Conservation (phyloP, 2,329 filamentous ascomycete genomes). For the Aspergillus sp. region DNA sequence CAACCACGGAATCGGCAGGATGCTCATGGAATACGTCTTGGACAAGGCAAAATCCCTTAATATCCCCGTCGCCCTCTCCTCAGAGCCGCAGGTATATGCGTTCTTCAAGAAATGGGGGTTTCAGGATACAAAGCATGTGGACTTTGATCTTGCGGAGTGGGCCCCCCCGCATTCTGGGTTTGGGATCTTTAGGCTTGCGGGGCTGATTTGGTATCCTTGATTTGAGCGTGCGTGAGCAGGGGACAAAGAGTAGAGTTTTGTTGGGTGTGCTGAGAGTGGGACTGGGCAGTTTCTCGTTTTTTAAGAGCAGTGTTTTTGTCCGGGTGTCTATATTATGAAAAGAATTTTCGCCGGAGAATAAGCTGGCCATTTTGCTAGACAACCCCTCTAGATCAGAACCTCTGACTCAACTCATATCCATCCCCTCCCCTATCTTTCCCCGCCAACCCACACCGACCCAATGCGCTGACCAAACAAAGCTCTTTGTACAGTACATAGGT, state of each 20-base stretch:
- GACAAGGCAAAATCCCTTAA: not conserved
- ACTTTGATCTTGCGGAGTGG: constrained; percentile 25
- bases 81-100: constrained; percentile 21
- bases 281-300: too few species aligned
- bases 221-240: not conserved
- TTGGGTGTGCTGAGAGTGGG: not conserved
- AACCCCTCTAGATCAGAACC: too few species aligned
- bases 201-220: constrained; percentile 22
- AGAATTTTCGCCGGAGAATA: too few species aligned
- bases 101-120: constrained; percentile 24
- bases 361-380: too few species aligned
- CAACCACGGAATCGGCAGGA: constrained; percentile 3
- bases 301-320: too few species aligned
- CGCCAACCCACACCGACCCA: too few species aligned
- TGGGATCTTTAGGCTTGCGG: constrained; percentile 22
- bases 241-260: not conserved
- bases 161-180: constrained; percentile 24
- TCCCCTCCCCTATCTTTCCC: too few species aligned
- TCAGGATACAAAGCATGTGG: constrained; percentile 21
- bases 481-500: too few species aligned
- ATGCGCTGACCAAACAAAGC: too few species aligned
- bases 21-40: constrained; percentile 2
- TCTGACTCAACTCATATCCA: too few species aligned
- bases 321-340: too few species aligned
- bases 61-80: constrained; percentile 5